Conservation (phyloP, 495 filamentous ascomycete genomes). For the Aspergillus hancockii region DNA sequence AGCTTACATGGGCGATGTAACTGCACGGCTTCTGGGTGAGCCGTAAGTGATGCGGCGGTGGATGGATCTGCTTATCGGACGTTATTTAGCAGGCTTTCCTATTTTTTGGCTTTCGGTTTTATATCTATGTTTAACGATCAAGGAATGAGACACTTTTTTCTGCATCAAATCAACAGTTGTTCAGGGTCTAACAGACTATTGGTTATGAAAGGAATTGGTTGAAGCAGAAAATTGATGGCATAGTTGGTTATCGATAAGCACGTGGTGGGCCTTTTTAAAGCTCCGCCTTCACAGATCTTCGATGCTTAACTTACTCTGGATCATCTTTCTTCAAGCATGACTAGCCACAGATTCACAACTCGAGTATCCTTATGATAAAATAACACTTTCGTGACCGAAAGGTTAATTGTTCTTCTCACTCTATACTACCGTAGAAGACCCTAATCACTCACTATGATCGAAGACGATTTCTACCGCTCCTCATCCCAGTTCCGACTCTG, state of each 20-base stretch:
- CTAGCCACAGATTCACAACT: background rate
- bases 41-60: constrained; percentile 34
- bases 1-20: constrained; percentile 87
- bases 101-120: background rate
- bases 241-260: constrained; percentile 31
- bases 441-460: constrained; percentile 51
- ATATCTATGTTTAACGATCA: too few species aligned
- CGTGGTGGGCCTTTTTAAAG: constrained; percentile 17
- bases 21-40: constrained; percentile 80
- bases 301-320: background rate
- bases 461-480: constrained; percentile 89
- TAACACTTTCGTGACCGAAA: background rate
- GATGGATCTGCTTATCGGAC: background rate
- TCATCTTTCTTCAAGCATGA: background rate
- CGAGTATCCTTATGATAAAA: background rate
- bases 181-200: too few species aligned
- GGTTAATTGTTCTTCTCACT: background rate
- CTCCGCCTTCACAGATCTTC: background rate
- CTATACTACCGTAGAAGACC: background rate
- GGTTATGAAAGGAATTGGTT: constrained; percentile 3
- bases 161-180: too few species aligned
- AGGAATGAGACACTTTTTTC: too few species aligned
- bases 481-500: constrained; percentile 89
- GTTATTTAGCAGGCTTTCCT: constrained; percentile 6
- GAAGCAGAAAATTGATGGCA: background rate